phyloP scores from a whole-genome alignment of 306 rosid species.

The Purshia tridentata region DNA sequence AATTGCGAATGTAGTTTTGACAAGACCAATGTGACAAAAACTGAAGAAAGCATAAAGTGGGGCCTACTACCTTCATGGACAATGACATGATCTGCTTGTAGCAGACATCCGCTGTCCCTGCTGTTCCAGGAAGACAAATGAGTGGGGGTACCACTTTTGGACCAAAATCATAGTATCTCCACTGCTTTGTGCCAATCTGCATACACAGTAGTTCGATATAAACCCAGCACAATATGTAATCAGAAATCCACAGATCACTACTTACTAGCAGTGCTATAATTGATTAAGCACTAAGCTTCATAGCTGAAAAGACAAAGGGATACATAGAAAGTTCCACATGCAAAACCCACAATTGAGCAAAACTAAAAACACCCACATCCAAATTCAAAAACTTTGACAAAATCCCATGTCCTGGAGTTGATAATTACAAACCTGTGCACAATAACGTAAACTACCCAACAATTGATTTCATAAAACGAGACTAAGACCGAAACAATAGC shows the following conservation, averaged over 20 bases:
- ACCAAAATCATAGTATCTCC: constrained; percentile 98
- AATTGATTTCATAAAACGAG: not conserved
- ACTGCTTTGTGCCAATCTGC: constrained; percentile 92
- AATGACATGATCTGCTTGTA: constrained; percentile 95
- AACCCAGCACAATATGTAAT: not conserved
- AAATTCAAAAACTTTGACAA: not conserved
- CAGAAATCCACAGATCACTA: not conserved
- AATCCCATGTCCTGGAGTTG: not conserved
- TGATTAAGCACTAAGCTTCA: not conserved
- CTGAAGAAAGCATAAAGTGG: constrained; percentile 1
- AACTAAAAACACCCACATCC: not conserved
- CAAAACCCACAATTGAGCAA: constrained; percentile 8
- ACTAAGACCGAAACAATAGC: not conserved
- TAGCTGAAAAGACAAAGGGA: not conserved
- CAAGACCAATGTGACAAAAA: constrained; percentile 13
- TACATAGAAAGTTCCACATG: not conserved
- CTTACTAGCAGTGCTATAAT: not conserved
- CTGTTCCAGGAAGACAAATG: constrained; percentile 96
- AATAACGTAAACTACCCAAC: not conserved
- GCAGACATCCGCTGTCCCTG: constrained; percentile 94
- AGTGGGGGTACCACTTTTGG: constrained; percentile 95
- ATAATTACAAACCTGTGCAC: not conserved
- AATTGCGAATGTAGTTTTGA: too few relatives aligned
- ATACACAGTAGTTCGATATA: constrained; percentile 10
- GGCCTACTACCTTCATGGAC: constrained; percentile 73